Evolutionary conservation across 2,329 filamentous ascomycete species (phyloP), one percentile per base, ranked within the genome.

Genomic region (Neonectria ditissima): DNA sequence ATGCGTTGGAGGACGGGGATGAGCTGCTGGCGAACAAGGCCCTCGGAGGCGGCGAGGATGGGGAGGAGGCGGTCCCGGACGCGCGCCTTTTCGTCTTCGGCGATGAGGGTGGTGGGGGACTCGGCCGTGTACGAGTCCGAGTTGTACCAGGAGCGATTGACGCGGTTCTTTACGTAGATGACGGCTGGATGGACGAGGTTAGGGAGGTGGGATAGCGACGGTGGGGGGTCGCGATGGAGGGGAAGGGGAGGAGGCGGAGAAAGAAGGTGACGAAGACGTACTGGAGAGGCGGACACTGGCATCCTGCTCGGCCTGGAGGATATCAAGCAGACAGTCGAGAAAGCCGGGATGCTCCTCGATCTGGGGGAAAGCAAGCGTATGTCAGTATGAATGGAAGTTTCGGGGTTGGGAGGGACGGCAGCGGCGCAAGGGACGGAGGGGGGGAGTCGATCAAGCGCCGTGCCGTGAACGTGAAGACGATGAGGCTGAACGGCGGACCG

Each of bases 131-230:
- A 89, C 69, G 95, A 91, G 69, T 97, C 92, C 75, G 86, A 85
- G 67, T 88, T 89, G 59, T 91, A 87, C 96, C 96, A 99, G 74
- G 93, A 94, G 77, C 94, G 92, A 79, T 92, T 95, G 79, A 98
- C 92, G 77, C 94, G 92, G 82, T 99, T 98, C 84, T 99, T 99
- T 79, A 98, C 89, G 82, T 98, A 99, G 73, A 99, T 93, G 76
- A 95, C 94, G 76, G 94, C 95, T 97, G 80, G 65, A 57, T 51
- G 61, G 55, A 48, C 8, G 20, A 44, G 8, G 65, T 70, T 60
- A 70, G 70, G 60, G 65, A 41, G 37, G 50, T 63, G 53, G 44
- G 56, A 48, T 70, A 75, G 74, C 69, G 72, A 68, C 65, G 72
- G 65, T 66, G 71, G 69, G 69, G 20, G 47, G 52, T 37, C 53